phyloP scores from a whole-genome alignment of 2,329 filamentous ascomycete genomes.

The Neophaeococcomyces aloes region DNA sequence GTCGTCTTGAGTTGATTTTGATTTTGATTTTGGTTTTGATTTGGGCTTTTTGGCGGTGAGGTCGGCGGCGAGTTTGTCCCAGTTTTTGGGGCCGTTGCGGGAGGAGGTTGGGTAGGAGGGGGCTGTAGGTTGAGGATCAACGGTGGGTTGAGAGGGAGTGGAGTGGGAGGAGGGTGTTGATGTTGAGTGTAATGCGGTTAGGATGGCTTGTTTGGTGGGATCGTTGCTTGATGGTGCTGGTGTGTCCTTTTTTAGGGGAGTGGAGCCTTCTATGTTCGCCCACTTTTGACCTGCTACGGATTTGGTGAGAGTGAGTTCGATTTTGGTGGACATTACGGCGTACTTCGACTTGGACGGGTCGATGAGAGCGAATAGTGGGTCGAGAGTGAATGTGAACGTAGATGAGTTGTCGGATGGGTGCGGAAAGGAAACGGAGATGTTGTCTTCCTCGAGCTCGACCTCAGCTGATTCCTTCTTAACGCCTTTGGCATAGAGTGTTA shows the following conservation, averaged over 20 bases:
- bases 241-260: slow-evolving; percentile 18
- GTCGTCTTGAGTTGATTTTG: slow-evolving; percentile 32
- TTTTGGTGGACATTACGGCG: slow-evolving; percentile 63
- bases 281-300: slow-evolving; percentile 56
- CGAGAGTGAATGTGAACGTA: slow-evolving; percentile 52
- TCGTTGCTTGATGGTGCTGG: slow-evolving; percentile 14
- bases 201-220: slow-evolving; percentile 20
- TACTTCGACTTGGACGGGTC: slow-evolving; percentile 50
- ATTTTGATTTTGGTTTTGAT: slow-evolving; percentile 28
- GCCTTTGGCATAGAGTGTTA: slow-evolving; percentile 57
- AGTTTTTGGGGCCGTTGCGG: slow-evolving; percentile 72
- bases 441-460: slow-evolving; percentile 19
- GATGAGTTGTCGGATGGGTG: slow-evolving; percentile 37
- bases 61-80: slow-evolving; percentile 64
- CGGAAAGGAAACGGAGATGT: slow-evolving; percentile 51
- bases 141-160: too few relatives aligned
- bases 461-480: slow-evolving; percentile 28
- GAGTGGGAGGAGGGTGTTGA: slow-evolving; percentile 16
- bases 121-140: too few relatives aligned
- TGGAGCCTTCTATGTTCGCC: slow-evolving; percentile 46
- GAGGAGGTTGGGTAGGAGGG: slow-evolving; percentile 75
- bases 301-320: slow-evolving; percentile 68
- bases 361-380: slow-evolving; percentile 58
- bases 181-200: slow-evolving; percentile 11
- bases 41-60: slow-evolving; percentile 34